phyloP scores from a whole-genome alignment of 192 early-diverging fungal species.

The Coemansia sp. region DNA sequence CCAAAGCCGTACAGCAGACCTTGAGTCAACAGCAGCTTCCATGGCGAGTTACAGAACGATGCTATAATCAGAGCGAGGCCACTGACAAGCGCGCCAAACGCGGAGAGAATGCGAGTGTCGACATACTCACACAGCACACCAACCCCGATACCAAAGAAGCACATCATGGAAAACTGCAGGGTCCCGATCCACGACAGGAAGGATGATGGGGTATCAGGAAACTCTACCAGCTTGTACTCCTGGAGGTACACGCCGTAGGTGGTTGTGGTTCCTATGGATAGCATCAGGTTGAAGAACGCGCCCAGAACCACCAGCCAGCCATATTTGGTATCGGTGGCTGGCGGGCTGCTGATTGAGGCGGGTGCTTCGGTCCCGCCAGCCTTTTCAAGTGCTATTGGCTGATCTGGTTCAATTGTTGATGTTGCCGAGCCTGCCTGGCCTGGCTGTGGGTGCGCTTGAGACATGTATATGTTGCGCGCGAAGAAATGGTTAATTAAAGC shows the following conservation, averaged over 20 bases:
- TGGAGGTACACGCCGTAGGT: constrained; percentile 23
- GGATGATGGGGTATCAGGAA: constrained; percentile 16
- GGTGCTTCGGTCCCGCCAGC: not conserved
- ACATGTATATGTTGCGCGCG: not conserved
- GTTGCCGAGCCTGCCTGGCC: not conserved
- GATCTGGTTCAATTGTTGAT: not conserved
- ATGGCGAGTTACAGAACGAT: constrained; percentile 39
- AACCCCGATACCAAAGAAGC: constrained; percentile 21
- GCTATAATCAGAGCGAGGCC: constrained; percentile 13
- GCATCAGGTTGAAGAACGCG: constrained; percentile 19
- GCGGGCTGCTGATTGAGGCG: not conserved
- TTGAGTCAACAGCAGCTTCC: constrained; percentile 68
- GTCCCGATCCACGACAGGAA: constrained; percentile 32
- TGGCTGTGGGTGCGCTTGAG: not conserved
- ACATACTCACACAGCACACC: constrained; percentile 23
- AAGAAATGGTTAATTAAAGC: no score
- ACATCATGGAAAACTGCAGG: constrained; percentile 24
- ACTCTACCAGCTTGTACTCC: constrained; percentile 21
- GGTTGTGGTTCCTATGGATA: constrained; percentile 15
- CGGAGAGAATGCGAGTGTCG: constrained; percentile 13
- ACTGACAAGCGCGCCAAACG: constrained; percentile 10
- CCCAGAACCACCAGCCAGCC: constrained; percentile 30
- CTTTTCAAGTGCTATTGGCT: not conserved
- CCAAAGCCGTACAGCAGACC: constrained; percentile 70
- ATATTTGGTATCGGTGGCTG: constrained; percentile 3